Percentiles rank a stretch among this genome's conserved stretches.
Conservation (phyloP, 2,329 filamentous ascomycete genomes). For the Colletotrichum sp. region DNA sequence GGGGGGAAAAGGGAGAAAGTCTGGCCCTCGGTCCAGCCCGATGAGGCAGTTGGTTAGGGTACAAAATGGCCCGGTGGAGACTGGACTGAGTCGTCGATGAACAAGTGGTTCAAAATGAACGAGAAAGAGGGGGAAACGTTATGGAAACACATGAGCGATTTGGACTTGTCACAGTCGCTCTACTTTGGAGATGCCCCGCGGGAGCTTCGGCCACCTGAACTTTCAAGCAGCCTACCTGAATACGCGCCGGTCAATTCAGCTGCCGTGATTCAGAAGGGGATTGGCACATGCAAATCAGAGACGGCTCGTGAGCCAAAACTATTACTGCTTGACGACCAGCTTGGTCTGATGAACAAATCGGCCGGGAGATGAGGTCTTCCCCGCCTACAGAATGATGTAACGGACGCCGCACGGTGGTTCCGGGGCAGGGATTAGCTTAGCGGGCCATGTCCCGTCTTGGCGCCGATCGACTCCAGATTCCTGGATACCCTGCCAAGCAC, state of each 20-base stretch:
- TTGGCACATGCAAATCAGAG: neutral
- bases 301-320: neutral
- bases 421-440: conserved; percentile 18
- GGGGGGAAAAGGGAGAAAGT: neutral
- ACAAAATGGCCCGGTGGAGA: neutral
- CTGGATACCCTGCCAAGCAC: conserved; percentile 14
- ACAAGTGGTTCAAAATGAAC: neutral
- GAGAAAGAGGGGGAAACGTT: neutral
- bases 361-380: conserved; percentile 6
- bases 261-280: neutral
- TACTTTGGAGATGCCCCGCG: neutral
- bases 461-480: conserved; percentile 19
- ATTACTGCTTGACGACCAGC: neutral
- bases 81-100: neutral
- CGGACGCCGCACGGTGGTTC: conserved; percentile 11
- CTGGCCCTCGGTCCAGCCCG: conserved; percentile 6
- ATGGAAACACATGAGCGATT: neutral
- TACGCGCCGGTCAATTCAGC: neutral
- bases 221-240: neutral
- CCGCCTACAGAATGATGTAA: conserved; percentile 18
- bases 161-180: neutral
- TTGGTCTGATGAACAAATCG: neutral
- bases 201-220: neutral
- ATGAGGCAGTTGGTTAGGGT: conserved; percentile 5
- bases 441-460: conserved; percentile 18